Evolutionary conservation across 2,329 filamentous ascomycete species (phyloP).

Genomic region (Colletotrichum theobromicola): DNA sequence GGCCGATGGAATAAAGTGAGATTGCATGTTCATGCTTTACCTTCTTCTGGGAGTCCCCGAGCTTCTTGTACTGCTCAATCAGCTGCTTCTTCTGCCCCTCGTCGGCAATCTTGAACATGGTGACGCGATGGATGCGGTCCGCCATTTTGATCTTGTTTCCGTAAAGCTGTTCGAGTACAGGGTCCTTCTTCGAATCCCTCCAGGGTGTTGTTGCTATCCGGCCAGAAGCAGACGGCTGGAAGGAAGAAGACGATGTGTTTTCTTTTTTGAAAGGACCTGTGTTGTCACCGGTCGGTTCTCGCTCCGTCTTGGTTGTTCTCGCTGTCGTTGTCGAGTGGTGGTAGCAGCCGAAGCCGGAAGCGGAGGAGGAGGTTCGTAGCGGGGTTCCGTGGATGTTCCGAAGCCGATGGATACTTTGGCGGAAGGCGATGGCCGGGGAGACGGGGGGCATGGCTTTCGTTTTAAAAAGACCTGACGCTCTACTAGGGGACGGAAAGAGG

Average conservation of each 20-base stretch:
- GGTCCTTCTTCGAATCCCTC: neutral
- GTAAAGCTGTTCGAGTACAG: neutral
- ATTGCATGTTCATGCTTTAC: slow-evolving; percentile 30
- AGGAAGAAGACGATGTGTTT: neutral
- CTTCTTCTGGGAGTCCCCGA: slow-evolving; percentile 46
- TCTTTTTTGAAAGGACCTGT: neutral
- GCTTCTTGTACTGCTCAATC: slow-evolving; percentile 47
- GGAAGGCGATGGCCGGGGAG: neutral
- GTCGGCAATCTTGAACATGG: slow-evolving; percentile 59
- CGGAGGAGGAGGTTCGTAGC: neutral
- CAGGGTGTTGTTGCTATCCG: neutral
- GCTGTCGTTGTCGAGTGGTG: neutral
- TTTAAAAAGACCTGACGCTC: neutral
- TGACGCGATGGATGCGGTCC: slow-evolving; percentile 50
- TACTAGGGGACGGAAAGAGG: neutral
- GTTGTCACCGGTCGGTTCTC: neutral
- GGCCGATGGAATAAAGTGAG: neutral
- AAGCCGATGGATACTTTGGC: neutral
- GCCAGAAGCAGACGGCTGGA: neutral
- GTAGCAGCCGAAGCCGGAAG: neutral
- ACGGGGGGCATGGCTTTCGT: neutral
- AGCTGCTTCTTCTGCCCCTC: slow-evolving; percentile 47
- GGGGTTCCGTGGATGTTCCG: neutral
- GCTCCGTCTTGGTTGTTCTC: neutral
- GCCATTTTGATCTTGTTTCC: slow-evolving; percentile 39